Base-by-base conservation (phyloP, 257 asterid genomes). In the Penstemon newberryi region DNA sequence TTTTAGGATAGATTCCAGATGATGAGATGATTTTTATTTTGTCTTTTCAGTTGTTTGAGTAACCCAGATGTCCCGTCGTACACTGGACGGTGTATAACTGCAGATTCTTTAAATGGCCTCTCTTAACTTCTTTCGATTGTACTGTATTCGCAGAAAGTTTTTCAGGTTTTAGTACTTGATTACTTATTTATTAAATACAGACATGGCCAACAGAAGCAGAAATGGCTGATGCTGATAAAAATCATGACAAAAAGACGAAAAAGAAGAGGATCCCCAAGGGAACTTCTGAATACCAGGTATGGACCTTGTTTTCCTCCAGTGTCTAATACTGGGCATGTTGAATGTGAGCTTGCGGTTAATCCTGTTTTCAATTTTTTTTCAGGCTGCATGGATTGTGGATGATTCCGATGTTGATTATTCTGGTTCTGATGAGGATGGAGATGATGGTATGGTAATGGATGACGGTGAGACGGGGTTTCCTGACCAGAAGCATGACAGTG, bases 201-300 rank as follows among this genome's bases (percentile, higher is more conserved):
- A 94, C 97, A 56, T 94, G 96, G 96, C 99, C 99, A 4, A 91
- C 99, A 11, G 96, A 87, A 78, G 96, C 84, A 67, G 99, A 94
- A 80, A 89, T 91, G 95, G 93, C 87, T 70, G 96, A 94, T 78
- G 97, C 97, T 11, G 96, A 86, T 65, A 79, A 60, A 77, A 55
- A 66, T 46, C 82, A 65, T n/a, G 72, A 79, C 67, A 84, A 77
- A 81, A 87, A 70, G 79, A 82, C 75, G 75, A 87, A 83, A 75
- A 84, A 69, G 83, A 94, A 76, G 81, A 81, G 65, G 67, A 86
- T 86, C 70, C 96, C 97, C 56, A 76, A 53, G 76, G 97, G 97
- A 69, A 87, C 87, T 56, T 91, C 97, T 72, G 99, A 94, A 33
- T 94, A 94, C 74, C 97, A 91, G 95, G 99, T 94, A 59, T 19